Conservation (phyloP, 768 basidiomycete genomes). For the Kwoniella botswanensis region DNA sequence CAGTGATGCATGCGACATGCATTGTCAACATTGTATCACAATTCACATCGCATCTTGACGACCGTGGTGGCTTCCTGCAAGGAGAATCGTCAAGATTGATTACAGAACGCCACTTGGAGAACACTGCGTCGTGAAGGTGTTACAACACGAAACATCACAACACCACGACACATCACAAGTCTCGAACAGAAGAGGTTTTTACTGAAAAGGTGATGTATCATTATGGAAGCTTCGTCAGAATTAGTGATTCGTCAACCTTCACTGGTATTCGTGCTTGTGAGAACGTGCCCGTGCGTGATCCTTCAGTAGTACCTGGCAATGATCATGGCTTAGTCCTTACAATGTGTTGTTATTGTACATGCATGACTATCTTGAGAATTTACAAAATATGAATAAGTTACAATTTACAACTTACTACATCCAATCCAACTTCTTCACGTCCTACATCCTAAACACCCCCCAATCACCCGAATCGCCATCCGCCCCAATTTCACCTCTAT, state of each 20-base stretch:
- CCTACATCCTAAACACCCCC: conserved; percentile 94
- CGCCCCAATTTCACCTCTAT: conserved; percentile 66
- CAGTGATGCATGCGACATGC: not conserved
- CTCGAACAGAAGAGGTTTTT: too few species aligned
- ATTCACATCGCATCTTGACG: not conserved
- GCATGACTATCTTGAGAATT: not conserved
- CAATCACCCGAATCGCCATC: conserved; percentile 62
- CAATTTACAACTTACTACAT: too few species aligned
- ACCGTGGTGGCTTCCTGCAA: not conserved
- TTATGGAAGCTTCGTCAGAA: too few species aligned
- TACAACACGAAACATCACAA: too few species aligned
- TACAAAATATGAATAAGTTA: too few species aligned
- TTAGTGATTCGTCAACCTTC: not conserved
- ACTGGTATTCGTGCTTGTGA: not conserved
- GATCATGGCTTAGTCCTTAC: too few species aligned
- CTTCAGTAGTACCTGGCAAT: not conserved
- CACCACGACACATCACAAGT: too few species aligned
- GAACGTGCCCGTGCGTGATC: not conserved
- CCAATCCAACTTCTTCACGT: too few species aligned
- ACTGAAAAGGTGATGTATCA: too few species aligned
- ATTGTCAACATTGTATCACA: not conserved
- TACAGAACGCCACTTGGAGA: not conserved
- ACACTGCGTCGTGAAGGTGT: not conserved
- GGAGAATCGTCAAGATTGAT: not conserved
- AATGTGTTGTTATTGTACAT: not conserved